Conservation (phyloP, 148 eudicot species). For the Camellia sinensis region DNA sequence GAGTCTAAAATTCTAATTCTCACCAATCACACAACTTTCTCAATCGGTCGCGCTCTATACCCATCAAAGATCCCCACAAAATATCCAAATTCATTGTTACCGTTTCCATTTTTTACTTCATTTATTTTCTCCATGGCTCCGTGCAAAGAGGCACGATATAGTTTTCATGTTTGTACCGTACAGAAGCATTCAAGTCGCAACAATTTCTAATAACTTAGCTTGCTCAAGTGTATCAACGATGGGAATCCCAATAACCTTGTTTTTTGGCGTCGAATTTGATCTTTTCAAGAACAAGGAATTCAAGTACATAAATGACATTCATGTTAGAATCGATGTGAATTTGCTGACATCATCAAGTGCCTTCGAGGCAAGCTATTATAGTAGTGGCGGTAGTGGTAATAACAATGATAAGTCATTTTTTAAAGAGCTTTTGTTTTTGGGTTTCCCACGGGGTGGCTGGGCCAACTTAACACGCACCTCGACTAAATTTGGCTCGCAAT, state of each 20-base stretch:
- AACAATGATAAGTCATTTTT: not conserved
- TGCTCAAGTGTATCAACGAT: constrained; percentile 15
- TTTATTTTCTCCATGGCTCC: constrained; percentile 26
- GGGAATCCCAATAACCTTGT: constrained; percentile 10
- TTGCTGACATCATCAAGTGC: not conserved
- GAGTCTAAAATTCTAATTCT: not conserved
- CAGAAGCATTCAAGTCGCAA: constrained; percentile 8
- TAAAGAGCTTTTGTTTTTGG: too few species aligned
- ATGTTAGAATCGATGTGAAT: constrained; percentile 20
- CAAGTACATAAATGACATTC: constrained; percentile 13
- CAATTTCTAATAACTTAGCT: constrained; percentile 11
- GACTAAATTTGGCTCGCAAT: too few species aligned
- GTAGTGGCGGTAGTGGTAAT: not conserved
- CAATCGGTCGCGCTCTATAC: not conserved
- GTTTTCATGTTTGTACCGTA: constrained; percentile 22
- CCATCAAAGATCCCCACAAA: not conserved
- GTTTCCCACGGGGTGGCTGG: too few species aligned
- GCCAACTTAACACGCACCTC: too few species aligned
- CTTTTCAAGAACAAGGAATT: constrained; percentile 18
- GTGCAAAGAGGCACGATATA: constrained; percentile 12
- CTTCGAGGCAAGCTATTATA: constrained; percentile 12
- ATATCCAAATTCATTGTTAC: not conserved
- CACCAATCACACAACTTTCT: not conserved
- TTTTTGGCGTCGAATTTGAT: constrained; percentile 19
- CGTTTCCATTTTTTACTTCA: constrained; percentile 9